Percentiles rank a stretch among this genome's conserved stretches.
Evolutionary conservation across 2,329 filamentous ascomycete genomes (phyloP).

Genomic region (Zymoseptoria tritici): DNA sequence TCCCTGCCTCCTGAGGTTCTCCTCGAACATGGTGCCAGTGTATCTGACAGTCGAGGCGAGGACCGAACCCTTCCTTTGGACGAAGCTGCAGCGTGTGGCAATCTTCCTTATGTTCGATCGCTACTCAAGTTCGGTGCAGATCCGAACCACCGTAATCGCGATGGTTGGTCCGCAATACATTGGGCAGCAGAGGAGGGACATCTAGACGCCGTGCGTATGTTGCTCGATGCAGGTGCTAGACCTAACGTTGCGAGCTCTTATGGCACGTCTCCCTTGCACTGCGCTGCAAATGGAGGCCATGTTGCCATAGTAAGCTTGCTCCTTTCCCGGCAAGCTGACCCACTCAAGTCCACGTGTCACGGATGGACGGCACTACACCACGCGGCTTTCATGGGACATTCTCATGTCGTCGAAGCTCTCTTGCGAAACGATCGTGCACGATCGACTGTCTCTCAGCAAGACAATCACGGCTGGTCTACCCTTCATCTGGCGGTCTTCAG

Average conservation of each 20-base stretch:
- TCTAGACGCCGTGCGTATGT: neutral
- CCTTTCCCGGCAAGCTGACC: neutral
- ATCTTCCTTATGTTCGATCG: neutral
- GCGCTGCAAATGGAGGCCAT: neutral
- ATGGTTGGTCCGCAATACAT: neutral
- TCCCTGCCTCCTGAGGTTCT: neutral
- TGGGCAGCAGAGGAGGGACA: neutral
- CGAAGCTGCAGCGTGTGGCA: neutral
- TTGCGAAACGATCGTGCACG: neutral
- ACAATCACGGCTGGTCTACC: neutral
- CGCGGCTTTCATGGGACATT: neutral
- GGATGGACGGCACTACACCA: neutral
- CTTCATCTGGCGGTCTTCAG: neutral
- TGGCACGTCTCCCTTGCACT: neutral
- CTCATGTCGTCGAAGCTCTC: neutral
- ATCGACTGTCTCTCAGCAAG: neutral
- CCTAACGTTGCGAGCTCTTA: neutral
- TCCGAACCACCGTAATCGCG: neutral
- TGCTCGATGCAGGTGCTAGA: neutral
- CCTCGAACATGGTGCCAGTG: neutral
- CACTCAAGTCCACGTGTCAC: neutral
- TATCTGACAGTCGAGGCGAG: no score
- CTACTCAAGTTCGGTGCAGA: neutral
- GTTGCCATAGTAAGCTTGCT: neutral
- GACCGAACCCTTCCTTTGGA: neutral